Base-by-base conservation (phyloP, 768 basidiomycete species). In the Suillus variegatus region DNA sequence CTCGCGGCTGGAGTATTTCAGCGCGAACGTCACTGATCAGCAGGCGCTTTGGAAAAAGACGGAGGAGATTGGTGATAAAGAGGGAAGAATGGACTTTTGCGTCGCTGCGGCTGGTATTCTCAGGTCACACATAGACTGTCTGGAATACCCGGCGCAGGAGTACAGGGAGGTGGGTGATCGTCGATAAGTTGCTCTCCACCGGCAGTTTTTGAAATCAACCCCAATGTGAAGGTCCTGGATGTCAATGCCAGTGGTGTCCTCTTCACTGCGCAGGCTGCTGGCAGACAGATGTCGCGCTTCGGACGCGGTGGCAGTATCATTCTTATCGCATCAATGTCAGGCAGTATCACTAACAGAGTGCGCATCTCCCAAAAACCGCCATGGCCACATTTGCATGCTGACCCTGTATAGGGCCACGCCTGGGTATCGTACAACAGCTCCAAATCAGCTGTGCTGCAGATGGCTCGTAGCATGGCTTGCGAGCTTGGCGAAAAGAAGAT, bases 391-490 rank as follows among this genome's bases (percentile, higher is more conserved):
- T 38, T 43, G 52, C 35, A 55, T 63, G 61, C 32, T 64, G n/a
- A 62, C 64, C 67, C 18, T 62, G 22, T 20, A 8, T 67, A 90
- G 91, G 90, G 86, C 68, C 89, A 91, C 68, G 84, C 87, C 1
- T 92, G 89, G 90, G 84, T 88, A 60, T 85, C 89, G 16, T 93
- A 93, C 77, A 92, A 92, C 76, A 82, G 85, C 57, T 90, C 88
- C 78, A 93, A 93, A 76, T 85, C 88, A 1, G 91, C 87, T 6
- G 90, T 93, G 20, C 76, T 92, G 49, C 91, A 93, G 76, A 92
- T 92, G 90, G 87, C 82, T 6, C 85, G 92, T 51, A 91, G 88
- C 74, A 89, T 93, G 90, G 91, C 91, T 4, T 92, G 90, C 71
- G 91, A 93, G 72, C 82, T 93, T 2, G 92, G 89, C 2, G 77